phyloP scores from a whole-genome alignment of 1,284 basidiomycete genomes.

The Heterobasidion parviporum region DNA sequence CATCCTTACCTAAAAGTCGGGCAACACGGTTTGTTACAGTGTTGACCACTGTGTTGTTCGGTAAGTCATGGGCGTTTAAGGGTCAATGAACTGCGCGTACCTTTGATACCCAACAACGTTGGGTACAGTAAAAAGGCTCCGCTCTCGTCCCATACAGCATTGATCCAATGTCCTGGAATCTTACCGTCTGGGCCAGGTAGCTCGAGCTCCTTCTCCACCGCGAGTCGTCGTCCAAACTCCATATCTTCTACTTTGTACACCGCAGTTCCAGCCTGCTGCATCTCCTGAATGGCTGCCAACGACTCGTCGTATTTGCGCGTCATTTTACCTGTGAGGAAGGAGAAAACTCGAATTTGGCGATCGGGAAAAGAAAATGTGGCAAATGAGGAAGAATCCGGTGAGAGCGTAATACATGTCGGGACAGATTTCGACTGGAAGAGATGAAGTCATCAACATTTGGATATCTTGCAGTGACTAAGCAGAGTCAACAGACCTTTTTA shows the following conservation, averaged over 20 bases:
- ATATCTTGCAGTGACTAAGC: neutral
- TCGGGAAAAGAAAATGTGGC: slow-evolving; percentile 90
- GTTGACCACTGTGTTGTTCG: slow-evolving; percentile 69
- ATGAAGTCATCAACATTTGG: neutral
- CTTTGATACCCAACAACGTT: slow-evolving; percentile 92
- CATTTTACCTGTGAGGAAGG: slow-evolving; percentile 85
- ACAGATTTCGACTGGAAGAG: slow-evolving; percentile 72
- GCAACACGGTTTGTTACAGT: slow-evolving; percentile 91
- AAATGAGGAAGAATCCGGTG: slow-evolving; percentile 83
- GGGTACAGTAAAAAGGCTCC: slow-evolving; percentile 92
- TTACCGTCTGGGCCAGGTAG: slow-evolving; percentile 63
- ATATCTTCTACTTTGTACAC: slow-evolving; percentile 94
- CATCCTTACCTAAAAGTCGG: slow-evolving; percentile 89
- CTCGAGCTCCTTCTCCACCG: slow-evolving; percentile 88
- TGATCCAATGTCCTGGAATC: slow-evolving; percentile 68
- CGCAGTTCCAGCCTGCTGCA: slow-evolving; percentile 92
- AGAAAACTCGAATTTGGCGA: slow-evolving; percentile 90
- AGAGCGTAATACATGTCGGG: slow-evolving; percentile 87
- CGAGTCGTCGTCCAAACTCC: slow-evolving; percentile 97
- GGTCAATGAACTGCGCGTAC: slow-evolving; percentile 32
- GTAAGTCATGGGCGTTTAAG: neutral
- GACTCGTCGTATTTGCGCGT: slow-evolving; percentile 94
- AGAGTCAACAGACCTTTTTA: slow-evolving; percentile 70
- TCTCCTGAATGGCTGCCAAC: slow-evolving; percentile 85
- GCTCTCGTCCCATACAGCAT: slow-evolving; percentile 95